Percentiles rank a stretch among this genome's conserved stretches.
Evolutionary conservation across 805 yeast genomes (phyloP).

Genomic region (Phaffomyces thermotolerans): DNA sequence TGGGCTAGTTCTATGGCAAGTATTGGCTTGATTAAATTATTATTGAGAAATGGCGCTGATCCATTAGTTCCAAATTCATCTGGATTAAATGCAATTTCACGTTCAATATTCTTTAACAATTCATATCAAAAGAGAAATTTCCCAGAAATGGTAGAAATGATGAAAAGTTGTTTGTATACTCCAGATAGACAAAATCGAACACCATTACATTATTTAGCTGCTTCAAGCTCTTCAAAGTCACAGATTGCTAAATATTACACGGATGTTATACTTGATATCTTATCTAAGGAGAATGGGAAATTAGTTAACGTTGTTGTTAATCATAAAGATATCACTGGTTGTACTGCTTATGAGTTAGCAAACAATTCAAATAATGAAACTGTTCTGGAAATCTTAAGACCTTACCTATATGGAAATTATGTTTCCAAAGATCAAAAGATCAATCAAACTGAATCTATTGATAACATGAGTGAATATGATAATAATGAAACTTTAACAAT

Average conservation of each 20-base stretch:
- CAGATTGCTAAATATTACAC: conserved; percentile 50
- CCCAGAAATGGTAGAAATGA: conserved; percentile 46
- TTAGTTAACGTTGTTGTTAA: conserved; percentile 54
- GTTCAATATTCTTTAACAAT: conserved; percentile 63
- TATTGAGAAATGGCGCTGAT: conserved; percentile 55
- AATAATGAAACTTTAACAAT: conserved; percentile 2
- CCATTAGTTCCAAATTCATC: conserved; percentile 43
- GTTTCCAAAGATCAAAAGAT: neutral
- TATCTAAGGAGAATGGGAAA: conserved; percentile 33
- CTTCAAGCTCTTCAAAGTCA: conserved; percentile 42
- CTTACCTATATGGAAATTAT: conserved; percentile 9
- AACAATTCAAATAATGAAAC: conserved; percentile 45
- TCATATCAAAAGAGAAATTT: conserved; percentile 60
- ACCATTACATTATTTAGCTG: conserved; percentile 64
- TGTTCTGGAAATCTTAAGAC: conserved; percentile 34
- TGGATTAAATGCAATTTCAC: conserved; percentile 67
- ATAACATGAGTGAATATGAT: neutral
- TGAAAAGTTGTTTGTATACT: conserved; percentile 59
- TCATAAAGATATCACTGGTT: conserved; percentile 76
- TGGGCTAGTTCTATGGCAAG: conserved; percentile 85
- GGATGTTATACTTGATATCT: conserved; percentile 37
- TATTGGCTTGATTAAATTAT: conserved; percentile 46
- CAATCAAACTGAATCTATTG: conserved; percentile 6
- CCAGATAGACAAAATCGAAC: conserved; percentile 69
- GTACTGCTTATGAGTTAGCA: conserved; percentile 80